Conservation (phyloP, 225 moss, liverwort and hornwort genomes). For the Marchantia polymorpha region DNA sequence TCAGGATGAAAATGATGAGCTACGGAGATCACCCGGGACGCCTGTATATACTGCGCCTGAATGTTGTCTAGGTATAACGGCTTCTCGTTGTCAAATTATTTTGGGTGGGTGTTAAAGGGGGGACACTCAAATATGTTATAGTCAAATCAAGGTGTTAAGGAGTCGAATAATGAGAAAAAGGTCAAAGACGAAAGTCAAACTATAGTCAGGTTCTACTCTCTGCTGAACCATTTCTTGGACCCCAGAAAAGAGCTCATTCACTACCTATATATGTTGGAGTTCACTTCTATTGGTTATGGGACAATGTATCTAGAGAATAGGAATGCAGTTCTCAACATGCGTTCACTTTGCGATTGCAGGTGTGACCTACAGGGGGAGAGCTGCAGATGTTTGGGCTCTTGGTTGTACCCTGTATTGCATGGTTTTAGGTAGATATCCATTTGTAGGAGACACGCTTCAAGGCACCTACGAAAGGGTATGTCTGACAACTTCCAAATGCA, state of each 20-base stretch:
- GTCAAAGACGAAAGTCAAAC: too few species aligned
- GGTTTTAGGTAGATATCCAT: conserved; percentile 74
- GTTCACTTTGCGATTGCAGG: conserved; percentile 35
- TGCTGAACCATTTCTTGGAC: too few species aligned
- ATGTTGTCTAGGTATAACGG: conserved; percentile 67
- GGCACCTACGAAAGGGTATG: conserved; percentile 64
- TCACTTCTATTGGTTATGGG: too few species aligned
- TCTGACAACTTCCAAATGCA: neutral
- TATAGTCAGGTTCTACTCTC: too few species aligned
- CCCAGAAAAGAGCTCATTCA: too few species aligned
- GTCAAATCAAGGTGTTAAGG: too few species aligned
- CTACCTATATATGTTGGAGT: too few species aligned
- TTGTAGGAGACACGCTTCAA: conserved; percentile 60
- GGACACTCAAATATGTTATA: too few species aligned
- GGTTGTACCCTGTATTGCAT: conserved; percentile 88
- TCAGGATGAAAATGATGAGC: conserved; percentile 70
- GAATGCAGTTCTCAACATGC: neutral
- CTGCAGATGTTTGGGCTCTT: conserved; percentile 89
- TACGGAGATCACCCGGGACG: conserved; percentile 81
- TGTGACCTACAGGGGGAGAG: conserved; percentile 54
- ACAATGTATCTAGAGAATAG: neutral
- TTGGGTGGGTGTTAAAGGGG: too few species aligned
- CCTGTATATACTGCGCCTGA: conserved; percentile 86
- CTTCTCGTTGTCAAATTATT: too few species aligned
- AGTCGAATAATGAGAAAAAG: too few species aligned